A percentile compares a stretch with the other conserved stretches of the same genome.
These are phyloP conservation scores for Pleurotus sapidus DNA, from an alignment of 768 basidiomycete species.

Conservation along the genomic window DNA sequence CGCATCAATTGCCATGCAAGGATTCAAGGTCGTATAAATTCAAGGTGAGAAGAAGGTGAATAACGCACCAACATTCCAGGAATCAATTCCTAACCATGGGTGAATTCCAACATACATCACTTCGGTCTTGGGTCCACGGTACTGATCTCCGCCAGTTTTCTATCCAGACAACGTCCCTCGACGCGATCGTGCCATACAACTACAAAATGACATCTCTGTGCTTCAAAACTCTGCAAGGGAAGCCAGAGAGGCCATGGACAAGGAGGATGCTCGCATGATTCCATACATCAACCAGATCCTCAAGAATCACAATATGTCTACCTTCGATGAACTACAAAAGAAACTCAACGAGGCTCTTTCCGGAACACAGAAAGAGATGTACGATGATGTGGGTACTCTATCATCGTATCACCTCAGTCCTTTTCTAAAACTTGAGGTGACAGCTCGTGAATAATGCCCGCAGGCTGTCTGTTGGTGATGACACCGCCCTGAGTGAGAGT, in stretches of 20 bases:
- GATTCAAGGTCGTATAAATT: no score
- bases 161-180: constrained; percentile 6
- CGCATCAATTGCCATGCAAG: no score
- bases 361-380: neutral
- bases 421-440: neutral
- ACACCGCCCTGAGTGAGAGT: neutral
- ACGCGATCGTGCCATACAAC: constrained; percentile 2
- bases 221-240: constrained; percentile 1
- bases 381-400: neutral
- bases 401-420: neutral
- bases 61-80: neutral
- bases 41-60: no score
- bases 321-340: constrained; percentile 6
- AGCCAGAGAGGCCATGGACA: constrained; percentile 5
- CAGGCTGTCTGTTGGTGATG: neutral
- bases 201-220: constrained; percentile 3
- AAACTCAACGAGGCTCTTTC: neutral
- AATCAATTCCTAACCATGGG: neutral
- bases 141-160: neutral
- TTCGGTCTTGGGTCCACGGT: neutral
- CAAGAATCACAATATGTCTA: constrained; percentile 1
- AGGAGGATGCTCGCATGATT: constrained; percentile 4
- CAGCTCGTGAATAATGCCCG: neutral
- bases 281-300: constrained; percentile 7
- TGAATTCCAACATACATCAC: neutral